Evolutionary conservation across 768 basidiomycete genomes (phyloP), one percentile per base, ranked within the genome.

Genomic region (Boletus barrowsii): DNA sequence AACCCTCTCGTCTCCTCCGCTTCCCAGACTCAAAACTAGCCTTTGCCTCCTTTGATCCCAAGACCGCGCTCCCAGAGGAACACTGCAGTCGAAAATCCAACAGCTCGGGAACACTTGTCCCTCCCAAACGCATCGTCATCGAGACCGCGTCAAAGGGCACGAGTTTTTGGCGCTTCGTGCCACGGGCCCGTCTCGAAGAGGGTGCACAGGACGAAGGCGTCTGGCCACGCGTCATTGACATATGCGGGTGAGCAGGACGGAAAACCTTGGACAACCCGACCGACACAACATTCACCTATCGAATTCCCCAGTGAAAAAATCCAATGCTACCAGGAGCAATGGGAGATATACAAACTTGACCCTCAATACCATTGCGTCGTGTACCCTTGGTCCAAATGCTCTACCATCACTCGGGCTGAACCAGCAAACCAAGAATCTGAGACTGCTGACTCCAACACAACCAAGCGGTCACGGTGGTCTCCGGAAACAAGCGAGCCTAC

Each of bases 321-420:
- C 49, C 67, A 79, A 54, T 80, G 79, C 64, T 79, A 80, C 18
- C 86, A 87, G 65, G 87, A 91, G 35, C 88, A 90, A 67, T 92
- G 90, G 90, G 90, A 92, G 56, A 83, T 91, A 29, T 86, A 90
- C 72, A 91, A 90, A 64, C 77, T 92, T 9, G 90, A 92, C 63
- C 83, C 86, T 3, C 68, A 70, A n/a, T 91, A 91, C 59, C 79
- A 81, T 22, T 92, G 89, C 63, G 69, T 73, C 53, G 82, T 89
- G 10, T 78, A 71, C 32, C 66, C 66, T 33, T 69, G 71, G 49
- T 78, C 80, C 10, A 68, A 73, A 44, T 63, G 62, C 33, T 52
- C 72, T 18, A 54, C 64, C 15, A 53, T 71, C 33, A 56, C 48
- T 41, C 57, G 54, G 56, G 51, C 62, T 33, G 63, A 70, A 26